Percentiles rank a stretch among this genome's conserved stretches.
Evolutionary conservation across 164 flowering plant genomes (phyloP).

Genomic region (Magnolia kwangsiensis): DNA sequence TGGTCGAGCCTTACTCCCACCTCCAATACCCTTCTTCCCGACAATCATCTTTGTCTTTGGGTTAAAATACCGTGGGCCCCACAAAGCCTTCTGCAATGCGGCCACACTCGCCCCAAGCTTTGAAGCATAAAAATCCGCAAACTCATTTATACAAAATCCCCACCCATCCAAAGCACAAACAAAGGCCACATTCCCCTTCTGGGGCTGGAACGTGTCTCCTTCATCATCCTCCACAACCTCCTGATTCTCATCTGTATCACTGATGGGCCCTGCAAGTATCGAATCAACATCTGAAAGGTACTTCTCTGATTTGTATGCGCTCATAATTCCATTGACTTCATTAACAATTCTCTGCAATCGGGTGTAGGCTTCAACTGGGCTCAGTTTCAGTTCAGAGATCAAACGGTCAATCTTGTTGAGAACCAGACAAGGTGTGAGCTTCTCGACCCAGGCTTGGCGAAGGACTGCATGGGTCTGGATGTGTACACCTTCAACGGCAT

Average conservation of each 20-base stretch:
- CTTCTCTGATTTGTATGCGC: constrained; percentile 79
- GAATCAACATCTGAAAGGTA: constrained; percentile 90
- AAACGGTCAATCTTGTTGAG: constrained; percentile 85
- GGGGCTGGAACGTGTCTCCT: constrained; percentile 85
- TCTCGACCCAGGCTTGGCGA: constrained; percentile 88
- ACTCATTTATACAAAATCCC: constrained; percentile 70
- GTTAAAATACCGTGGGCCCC: constrained; percentile 76
- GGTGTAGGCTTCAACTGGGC: constrained; percentile 71
- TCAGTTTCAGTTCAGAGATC: constrained; percentile 65
- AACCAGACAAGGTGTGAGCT: constrained; percentile 74
- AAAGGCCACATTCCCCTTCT: constrained; percentile 89
- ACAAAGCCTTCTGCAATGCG: constrained; percentile 58
- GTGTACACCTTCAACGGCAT: constrained; percentile 91
- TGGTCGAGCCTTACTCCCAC: constrained; percentile 49
- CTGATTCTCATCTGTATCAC: constrained; percentile 38
- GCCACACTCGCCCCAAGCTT: constrained; percentile 62
- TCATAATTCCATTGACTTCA: constrained; percentile 82
- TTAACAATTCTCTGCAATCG: constrained; percentile 67
- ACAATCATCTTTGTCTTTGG: constrained; percentile 78
- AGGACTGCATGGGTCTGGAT: constrained; percentile 93
- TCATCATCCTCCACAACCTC: constrained; percentile 79
- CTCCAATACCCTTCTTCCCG: constrained; percentile 64
- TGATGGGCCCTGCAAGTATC: constrained; percentile 45
- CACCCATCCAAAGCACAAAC: constrained; percentile 94
- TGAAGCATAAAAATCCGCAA: constrained; percentile 73